Conservation (phyloP, 2,329 filamentous ascomycete genomes). For the Phialophora macrospora region DNA sequence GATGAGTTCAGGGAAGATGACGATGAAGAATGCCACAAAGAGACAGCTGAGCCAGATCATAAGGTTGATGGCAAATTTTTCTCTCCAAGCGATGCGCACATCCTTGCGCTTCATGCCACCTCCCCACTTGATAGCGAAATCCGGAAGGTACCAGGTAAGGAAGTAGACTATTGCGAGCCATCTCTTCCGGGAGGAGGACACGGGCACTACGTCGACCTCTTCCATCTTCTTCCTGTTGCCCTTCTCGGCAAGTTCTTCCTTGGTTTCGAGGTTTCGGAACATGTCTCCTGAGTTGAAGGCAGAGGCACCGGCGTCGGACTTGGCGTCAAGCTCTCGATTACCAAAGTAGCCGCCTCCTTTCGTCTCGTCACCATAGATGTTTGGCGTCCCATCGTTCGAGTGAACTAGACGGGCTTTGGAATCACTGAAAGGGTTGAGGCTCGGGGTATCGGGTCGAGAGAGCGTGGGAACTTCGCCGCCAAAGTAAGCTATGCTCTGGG, state of each 20-base stretch:
- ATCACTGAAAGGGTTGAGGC: constrained; percentile 53
- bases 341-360: constrained; percentile 80
- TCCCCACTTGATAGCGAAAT: constrained; percentile 75
- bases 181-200: constrained; percentile 80
- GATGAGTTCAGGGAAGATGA: constrained; percentile 83
- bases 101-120: constrained; percentile 92
- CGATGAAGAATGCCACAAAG: constrained; percentile 83
- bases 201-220: constrained; percentile 83
- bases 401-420: constrained; percentile 62
- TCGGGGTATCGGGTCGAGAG: constrained; percentile 63
- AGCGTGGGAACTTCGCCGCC: constrained; percentile 66
- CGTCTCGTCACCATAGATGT: constrained; percentile 74
- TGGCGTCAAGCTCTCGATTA: constrained; percentile 75
- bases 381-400: constrained; percentile 55
- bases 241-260: constrained; percentile 92
- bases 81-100: constrained; percentile 89
- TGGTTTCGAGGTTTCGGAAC: constrained; percentile 95
- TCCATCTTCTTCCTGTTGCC: constrained; percentile 87
- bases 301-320: constrained; percentile 91
- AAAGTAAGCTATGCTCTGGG: constrained; percentile 50
- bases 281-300: constrained; percentile 91
- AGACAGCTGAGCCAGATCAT: constrained; percentile 89
- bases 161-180: constrained; percentile 86
- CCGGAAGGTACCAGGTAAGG: constrained; percentile 85
- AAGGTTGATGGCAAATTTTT: constrained; percentile 97